These are phyloP conservation scores for Kazachstania bromeliacearum DNA, from an alignment of 805 yeast species.

Conservation along the genomic window DNA sequence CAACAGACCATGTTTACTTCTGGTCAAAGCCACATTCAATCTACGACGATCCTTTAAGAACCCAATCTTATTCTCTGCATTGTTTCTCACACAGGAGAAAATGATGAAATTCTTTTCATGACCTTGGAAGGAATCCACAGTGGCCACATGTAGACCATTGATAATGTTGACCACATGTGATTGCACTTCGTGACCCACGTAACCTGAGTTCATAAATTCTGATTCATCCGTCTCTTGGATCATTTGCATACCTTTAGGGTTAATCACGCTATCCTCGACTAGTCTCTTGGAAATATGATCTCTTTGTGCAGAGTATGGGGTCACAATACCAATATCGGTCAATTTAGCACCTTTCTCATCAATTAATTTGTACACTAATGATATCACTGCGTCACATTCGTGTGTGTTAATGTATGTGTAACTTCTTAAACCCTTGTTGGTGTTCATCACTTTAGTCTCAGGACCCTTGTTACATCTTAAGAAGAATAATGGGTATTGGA, in stretches of 20 bases:
- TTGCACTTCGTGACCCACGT: constrained; percentile 4
- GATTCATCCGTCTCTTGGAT: constrained; percentile 52
- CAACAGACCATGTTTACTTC: constrained; percentile 55
- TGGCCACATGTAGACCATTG: constrained; percentile 38
- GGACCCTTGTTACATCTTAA: constrained; percentile 41
- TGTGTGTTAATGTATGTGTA: constrained; percentile 49
- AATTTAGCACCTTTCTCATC: constrained; percentile 43
- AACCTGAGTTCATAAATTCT: constrained; percentile 37
- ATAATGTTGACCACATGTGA: constrained; percentile 26
- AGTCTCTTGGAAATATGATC: constrained; percentile 46
- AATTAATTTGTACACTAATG: constrained; percentile 41
- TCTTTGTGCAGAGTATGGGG: constrained; percentile 72
- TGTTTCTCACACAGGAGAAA: constrained; percentile 69
- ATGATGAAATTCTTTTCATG: constrained; percentile 77
- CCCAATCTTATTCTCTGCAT: constrained; percentile 44
- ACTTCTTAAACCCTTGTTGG: constrained; percentile 37
- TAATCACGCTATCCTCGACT: constrained; percentile 43
- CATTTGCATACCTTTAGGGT: constrained; percentile 42
- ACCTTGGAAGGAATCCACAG: constrained; percentile 91
- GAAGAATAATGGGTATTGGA: constrained; percentile 54
- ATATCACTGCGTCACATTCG: constrained; percentile 42
- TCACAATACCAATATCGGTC: constrained; percentile 52
- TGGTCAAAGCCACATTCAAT: constrained; percentile 62
- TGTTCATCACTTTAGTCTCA: constrained; percentile 42
- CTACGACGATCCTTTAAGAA: constrained; percentile 53